These are phyloP conservation scores for Chaetomium strumarium DNA, from an alignment of 2,329 filamentous ascomycete genomes.

Conservation along the genomic window DNA sequence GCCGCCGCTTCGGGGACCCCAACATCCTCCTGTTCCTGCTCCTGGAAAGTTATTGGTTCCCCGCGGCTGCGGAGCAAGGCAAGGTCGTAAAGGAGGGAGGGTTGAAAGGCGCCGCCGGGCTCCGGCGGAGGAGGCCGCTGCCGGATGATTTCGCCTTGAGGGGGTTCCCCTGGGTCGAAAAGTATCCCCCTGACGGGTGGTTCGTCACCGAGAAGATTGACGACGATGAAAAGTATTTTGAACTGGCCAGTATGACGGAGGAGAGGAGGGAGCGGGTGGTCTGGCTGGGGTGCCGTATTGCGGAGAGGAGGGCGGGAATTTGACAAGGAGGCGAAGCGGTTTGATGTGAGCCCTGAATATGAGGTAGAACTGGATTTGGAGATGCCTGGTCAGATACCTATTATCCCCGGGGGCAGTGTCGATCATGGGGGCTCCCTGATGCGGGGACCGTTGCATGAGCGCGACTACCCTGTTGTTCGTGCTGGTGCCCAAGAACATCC, in stretches of 20 bases:
- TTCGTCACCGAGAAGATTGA: conserved; percentile 54
- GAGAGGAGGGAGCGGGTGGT: conserved; percentile 55
- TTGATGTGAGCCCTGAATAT: conserved; percentile 35
- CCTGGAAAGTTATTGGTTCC: conserved; percentile 16
- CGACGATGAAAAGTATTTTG: conserved; percentile 62
- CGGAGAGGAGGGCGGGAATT: conserved; percentile 34
- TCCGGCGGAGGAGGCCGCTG: conserved; percentile 38
- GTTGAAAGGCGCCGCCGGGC: conserved; percentile 16
- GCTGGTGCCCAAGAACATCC: too few species aligned
- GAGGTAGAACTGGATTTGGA: conserved; percentile 31
- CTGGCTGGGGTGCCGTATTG: conserved; percentile 49
- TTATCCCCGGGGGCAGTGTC: conserved; percentile 6
- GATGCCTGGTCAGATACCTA: not conserved
- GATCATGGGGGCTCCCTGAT: conserved; percentile 24
- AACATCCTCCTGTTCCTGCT: conserved; percentile 60
- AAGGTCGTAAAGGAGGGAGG: not conserved
- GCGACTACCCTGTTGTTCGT: too few species aligned
- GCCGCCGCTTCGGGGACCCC: conserved; percentile 48
- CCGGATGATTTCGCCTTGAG: conserved; percentile 65
- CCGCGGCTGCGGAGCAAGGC: not conserved
- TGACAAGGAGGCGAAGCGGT: conserved; percentile 33
- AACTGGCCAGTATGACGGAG: conserved; percentile 52
- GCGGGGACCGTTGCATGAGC: conserved; percentile 14
- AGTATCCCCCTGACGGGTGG: conserved; percentile 54
- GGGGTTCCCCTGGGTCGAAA: conserved; percentile 55